phyloP scores from a whole-genome alignment of 768 basidiomycete species.

The Tylopilus subfusipes region DNA sequence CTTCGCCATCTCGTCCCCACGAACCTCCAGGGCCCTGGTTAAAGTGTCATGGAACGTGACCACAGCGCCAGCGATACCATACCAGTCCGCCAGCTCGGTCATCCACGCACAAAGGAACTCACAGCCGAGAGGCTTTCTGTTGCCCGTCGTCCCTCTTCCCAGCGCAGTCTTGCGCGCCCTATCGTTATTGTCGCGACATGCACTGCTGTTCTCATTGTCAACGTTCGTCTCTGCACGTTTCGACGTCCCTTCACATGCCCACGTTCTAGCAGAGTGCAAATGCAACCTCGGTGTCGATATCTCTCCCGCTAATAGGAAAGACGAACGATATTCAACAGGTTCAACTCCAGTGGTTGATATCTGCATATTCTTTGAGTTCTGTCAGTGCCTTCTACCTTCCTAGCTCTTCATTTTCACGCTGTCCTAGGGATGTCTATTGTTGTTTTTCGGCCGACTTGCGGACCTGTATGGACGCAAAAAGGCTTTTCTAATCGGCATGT shows the following conservation, averaged over 20 bases:
- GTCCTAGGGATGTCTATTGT: too few species aligned
- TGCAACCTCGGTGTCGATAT: background rate
- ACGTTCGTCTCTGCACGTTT: background rate
- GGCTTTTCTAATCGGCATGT: too few species aligned
- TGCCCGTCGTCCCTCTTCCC: background rate
- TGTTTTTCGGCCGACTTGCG: too few species aligned
- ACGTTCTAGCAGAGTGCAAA: background rate
- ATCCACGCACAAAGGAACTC: background rate
- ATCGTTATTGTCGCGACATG: background rate
- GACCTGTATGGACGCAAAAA: too few species aligned
- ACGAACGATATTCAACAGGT: background rate
- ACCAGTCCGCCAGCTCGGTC: background rate
- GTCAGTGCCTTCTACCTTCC: too few species aligned
- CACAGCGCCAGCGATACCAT: background rate
- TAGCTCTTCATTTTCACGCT: too few species aligned
- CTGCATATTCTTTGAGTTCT: background rate
- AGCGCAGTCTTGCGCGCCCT: background rate
- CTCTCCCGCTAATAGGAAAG: background rate
- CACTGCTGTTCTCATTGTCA: background rate
- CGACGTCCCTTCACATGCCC: background rate
- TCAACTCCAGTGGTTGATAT: background rate
- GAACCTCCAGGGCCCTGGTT: too few species aligned
- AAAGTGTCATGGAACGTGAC: background rate
- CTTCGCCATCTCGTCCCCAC: background rate
- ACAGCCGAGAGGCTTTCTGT: background rate